Evolutionary conservation across 192 early-diverging fungal species (phyloP), one percentile per base, ranked within the genome.

Genomic region (Chytriomyces confervae): DNA sequence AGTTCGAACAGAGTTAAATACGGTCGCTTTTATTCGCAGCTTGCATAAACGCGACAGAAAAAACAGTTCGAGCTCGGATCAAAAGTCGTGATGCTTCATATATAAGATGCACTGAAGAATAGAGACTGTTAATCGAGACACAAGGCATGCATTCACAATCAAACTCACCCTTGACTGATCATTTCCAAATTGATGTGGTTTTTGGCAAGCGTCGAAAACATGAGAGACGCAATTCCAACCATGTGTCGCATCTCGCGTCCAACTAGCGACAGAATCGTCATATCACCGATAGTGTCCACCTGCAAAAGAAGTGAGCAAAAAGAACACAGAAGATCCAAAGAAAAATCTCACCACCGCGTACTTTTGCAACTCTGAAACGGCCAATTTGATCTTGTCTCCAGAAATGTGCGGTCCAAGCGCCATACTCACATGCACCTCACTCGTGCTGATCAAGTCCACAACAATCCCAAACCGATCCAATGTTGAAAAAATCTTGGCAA

Each of bases 161-260:
- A 36, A 36, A 36, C 29, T 36, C 29, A 36, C 29, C 97, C 97
- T 85, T 99, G 97, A 16, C 94, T 95, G 63, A 99, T 99, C 97
- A 99, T 99, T 84, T 99, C 97, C 80, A 99, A 97, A 80, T 99
- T 99, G 77, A 99, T 92, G 71, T 89, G 84, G 51, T 93, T 90
- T 62, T 89, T 91, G n/a, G 95, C 94, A 50, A 99, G 84, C 3
- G 93, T 95, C 67, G 86, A 86, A 83, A 99, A 99, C 96, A 99
- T 98, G 79, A 86, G 90, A 29, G 95, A 91, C 7, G 95, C 92
- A 61, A 96, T 93, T 66, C 97, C 97, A 36, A 98, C 96, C 94
- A 96, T 95, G 80, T 97, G 95, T 53, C 94, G 91, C 97, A 99
- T 99, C 78, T 96, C 92, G 61, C 92, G 90, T 61, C 97, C 97